A percentile compares a stretch with the other conserved stretches of the same genome.
Conservation (phyloP, 495 filamentous ascomycete species). For the Clavariopsis aquatica region DNA sequence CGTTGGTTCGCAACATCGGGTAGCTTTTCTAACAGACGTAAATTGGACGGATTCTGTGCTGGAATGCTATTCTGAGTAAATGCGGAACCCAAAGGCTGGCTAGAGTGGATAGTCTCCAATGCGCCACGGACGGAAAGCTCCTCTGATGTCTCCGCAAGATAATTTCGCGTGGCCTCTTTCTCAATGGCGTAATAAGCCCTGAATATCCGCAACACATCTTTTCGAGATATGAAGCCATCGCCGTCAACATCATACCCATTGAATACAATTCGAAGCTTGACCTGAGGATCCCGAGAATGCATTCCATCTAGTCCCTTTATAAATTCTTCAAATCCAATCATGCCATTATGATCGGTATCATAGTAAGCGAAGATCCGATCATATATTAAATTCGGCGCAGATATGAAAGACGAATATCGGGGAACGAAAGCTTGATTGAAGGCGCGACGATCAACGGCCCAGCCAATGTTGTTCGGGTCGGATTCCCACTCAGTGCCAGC, state of each 20-base stretch:
- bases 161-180: slow-evolving; percentile 79
- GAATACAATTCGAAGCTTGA: slow-evolving; percentile 70
- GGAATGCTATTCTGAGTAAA: slow-evolving; percentile 41
- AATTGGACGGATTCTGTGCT: slow-evolving; percentile 8
- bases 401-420: slow-evolving; percentile 70
- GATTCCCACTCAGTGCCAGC: slow-evolving; percentile 82
- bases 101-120: slow-evolving; percentile 54
- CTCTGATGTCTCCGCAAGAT: slow-evolving; percentile 65
- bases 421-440: slow-evolving; percentile 91
- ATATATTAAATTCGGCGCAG: slow-evolving; percentile 84
- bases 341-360: slow-evolving; percentile 80
- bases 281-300: slow-evolving; percentile 54
- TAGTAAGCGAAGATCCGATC: slow-evolving; percentile 97
- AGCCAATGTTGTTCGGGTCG: slow-evolving; percentile 71
- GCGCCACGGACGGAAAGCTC: slow-evolving; percentile 70
- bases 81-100: slow-evolving; percentile 43
- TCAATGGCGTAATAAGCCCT: slow-evolving; percentile 84
- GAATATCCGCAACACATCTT: slow-evolving; percentile 91
- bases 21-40: slow-evolving; percentile 26
- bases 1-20: slow-evolving; percentile 27
- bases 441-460: slow-evolving; percentile 86
- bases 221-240: slow-evolving; percentile 83
- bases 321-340: slow-evolving; percentile 95
- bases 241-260: slow-evolving; percentile 87
- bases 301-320: slow-evolving; percentile 78